Conservation (phyloP, 2,329 filamentous ascomycete species). For the Annulohypoxylon truncatum region DNA sequence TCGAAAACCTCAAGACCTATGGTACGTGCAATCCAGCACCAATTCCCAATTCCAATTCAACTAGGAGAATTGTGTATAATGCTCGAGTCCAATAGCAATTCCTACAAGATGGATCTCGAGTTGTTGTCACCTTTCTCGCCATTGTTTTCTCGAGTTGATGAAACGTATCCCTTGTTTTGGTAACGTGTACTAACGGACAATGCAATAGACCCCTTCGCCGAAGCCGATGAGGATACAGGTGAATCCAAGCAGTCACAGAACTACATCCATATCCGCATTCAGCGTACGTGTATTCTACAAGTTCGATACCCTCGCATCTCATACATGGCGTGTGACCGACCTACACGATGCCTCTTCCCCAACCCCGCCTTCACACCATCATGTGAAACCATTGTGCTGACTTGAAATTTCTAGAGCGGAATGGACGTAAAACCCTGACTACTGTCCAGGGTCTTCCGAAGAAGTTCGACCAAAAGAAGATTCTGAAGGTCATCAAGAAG, state of each 20-base stretch:
- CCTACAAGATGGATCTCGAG: no score
- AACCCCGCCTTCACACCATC: slow-evolving; percentile 1
- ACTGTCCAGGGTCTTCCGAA: slow-evolving; percentile 98
- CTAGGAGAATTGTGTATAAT: background rate
- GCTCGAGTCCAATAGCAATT: background rate
- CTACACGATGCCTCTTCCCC: slow-evolving; percentile 5
- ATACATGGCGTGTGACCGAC: slow-evolving; percentile 10
- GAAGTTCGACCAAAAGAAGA: slow-evolving; percentile 99
- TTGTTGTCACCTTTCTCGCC: background rate
- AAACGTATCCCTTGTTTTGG: slow-evolving; percentile 11
- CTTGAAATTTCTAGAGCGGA: slow-evolving; percentile 79
- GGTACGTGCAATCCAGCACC: slow-evolving; percentile 66
- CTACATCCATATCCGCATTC: slow-evolving; percentile 99
- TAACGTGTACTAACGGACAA: slow-evolving; percentile 45
- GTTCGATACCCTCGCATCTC: slow-evolving; percentile 2
- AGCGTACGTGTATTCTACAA: slow-evolving; percentile 74
- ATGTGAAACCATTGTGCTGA: slow-evolving; percentile 52
- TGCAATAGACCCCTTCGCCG: slow-evolving; percentile 96
- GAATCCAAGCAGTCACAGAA: slow-evolving; percentile 95
- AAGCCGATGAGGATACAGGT: slow-evolving; percentile 99
- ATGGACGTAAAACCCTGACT: slow-evolving; percentile 99
- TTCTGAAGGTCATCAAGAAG: slow-evolving; percentile 99
- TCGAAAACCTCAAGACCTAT: slow-evolving; percentile 98
- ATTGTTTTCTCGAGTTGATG: background rate
- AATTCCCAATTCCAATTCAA: background rate